Evolutionary conservation across 768 basidiomycete genomes (phyloP), one percentile per base, ranked within the genome.

Genomic region (Suillus decipiens): DNA sequence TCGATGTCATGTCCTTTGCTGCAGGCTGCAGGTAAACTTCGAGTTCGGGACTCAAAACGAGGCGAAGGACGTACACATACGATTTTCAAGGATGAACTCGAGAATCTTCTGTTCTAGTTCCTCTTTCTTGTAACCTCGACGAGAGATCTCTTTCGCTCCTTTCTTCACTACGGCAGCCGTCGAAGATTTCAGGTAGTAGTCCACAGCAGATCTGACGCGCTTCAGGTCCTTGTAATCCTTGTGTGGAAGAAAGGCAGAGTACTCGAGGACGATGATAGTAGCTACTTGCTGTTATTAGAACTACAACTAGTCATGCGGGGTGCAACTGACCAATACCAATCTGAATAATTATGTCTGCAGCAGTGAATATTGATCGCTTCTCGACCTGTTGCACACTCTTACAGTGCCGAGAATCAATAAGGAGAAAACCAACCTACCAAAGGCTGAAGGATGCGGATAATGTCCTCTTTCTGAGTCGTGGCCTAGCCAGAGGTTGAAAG

Each of bases 391-490:
- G 47, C 24, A 24, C 12, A 48, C 12, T 15, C 2, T 48, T 48
- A 48, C 22, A 48, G 5, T 48, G 47, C 22, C 0, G 22, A 2
- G 22, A 12, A 48, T 48, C 24, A 24, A 24, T 24, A 17, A 3
- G 12, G 14, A 6, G 42, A 43, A 48, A 48, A 12, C 2, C 5
- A 24, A 48, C 47, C 11, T 2, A 48, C 47, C 47, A 48, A 48
- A 48, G 22, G 47, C 24, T 24, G 12, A 22, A 48, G 47, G 47
- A 24, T 1, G 2, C 4, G 3, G 0, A 7, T 14, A 15, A 24
- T 7, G 6, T 0, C 14, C 5, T 5, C 1, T 24, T 2, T 24
- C 14, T 2, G 2, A 3, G 11, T 14, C 1, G 0, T 0, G 24
- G 5, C 1, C 47, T 48, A 48, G 47, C 14, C 22, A 48, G 1